phyloP scores from a whole-genome alignment of 2,329 filamentous ascomycete species.

The Diaporthe sp. region DNA sequence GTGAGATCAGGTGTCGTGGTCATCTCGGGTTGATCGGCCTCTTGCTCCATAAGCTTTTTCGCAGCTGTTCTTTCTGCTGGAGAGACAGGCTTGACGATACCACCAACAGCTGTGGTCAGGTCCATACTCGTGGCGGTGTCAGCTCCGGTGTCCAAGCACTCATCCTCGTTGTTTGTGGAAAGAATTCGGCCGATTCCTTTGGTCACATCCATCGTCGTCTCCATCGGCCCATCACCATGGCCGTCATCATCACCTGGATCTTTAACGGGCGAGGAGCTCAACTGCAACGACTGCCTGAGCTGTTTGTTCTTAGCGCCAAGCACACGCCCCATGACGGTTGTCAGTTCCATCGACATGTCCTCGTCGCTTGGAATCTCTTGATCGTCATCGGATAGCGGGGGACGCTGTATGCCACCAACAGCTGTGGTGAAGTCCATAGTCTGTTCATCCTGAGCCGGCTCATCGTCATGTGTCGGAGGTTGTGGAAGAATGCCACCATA shows the following conservation, averaged over 20 bases:
- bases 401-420: slow-evolving; percentile 76
- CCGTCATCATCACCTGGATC: slow-evolving; percentile 48
- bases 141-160: slow-evolving; percentile 40
- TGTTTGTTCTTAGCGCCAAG: slow-evolving; percentile 49
- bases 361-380: slow-evolving; percentile 66
- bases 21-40: slow-evolving; percentile 66
- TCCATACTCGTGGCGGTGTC: slow-evolving; percentile 74
- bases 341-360: slow-evolving; percentile 86
- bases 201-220: slow-evolving; percentile 75
- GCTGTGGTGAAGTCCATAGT: slow-evolving; percentile 91
- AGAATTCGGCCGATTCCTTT: slow-evolving; percentile 70
- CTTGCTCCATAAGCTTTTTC: slow-evolving; percentile 72
- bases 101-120: slow-evolving; percentile 74
- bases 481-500: slow-evolving; percentile 82
- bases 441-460: slow-evolving; percentile 65
- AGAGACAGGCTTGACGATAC: slow-evolving; percentile 66
- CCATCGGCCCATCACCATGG: slow-evolving; percentile 53
- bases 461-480: slow-evolving; percentile 48
- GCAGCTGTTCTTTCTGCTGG: slow-evolving; percentile 60
- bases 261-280: slow-evolving; percentile 45
- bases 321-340: slow-evolving; percentile 73
- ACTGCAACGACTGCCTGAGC: slow-evolving; percentile 33
- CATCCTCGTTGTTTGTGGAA: slow-evolving; percentile 49
- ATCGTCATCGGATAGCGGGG: slow-evolving; percentile 49
- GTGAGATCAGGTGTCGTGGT: slow-evolving; percentile 56